These are phyloP conservation scores for Fusarium denticulatum DNA, from an alignment of 2,329 filamentous ascomycete species.

Conservation along the genomic window DNA sequence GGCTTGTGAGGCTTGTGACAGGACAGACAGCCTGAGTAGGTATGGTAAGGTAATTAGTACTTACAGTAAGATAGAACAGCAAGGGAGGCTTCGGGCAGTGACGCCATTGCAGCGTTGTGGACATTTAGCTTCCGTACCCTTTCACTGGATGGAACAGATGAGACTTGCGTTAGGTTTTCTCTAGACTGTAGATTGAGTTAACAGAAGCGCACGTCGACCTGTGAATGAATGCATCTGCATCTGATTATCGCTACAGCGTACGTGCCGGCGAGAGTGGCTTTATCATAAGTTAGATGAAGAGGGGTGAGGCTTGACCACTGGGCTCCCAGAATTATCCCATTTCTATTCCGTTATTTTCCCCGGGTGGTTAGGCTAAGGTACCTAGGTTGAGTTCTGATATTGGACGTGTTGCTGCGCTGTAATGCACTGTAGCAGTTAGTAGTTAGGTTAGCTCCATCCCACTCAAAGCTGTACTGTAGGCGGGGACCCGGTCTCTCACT, in stretches of 20 bases:
- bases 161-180: slow-evolving; percentile 4
- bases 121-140: slow-evolving; percentile 3
- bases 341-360: slow-evolving; percentile 22
- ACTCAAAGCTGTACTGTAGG: background rate
- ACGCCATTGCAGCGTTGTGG: slow-evolving; percentile 9
- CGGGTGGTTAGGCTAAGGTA: background rate
- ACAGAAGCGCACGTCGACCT: background rate
- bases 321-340: slow-evolving; percentile 17
- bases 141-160: slow-evolving; percentile 6
- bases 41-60: background rate
- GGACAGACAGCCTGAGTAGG: background rate
- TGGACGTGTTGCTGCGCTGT: background rate
- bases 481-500: background rate
- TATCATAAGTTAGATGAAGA: slow-evolving; percentile 7
- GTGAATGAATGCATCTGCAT: background rate
- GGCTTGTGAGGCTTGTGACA: slow-evolving; percentile 34
- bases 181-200: slow-evolving; percentile 6
- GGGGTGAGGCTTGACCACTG: slow-evolving; percentile 17
- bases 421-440: background rate
- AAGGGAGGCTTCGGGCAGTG: slow-evolving; percentile 18
- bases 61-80: background rate
- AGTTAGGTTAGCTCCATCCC: background rate
- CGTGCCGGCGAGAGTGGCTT: slow-evolving; percentile 15
- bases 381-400: background rate
- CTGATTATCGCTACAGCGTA: background rate